Base-by-base conservation (phyloP, 2,329 filamentous ascomycete species). In the Alternaria tenuissima region DNA sequence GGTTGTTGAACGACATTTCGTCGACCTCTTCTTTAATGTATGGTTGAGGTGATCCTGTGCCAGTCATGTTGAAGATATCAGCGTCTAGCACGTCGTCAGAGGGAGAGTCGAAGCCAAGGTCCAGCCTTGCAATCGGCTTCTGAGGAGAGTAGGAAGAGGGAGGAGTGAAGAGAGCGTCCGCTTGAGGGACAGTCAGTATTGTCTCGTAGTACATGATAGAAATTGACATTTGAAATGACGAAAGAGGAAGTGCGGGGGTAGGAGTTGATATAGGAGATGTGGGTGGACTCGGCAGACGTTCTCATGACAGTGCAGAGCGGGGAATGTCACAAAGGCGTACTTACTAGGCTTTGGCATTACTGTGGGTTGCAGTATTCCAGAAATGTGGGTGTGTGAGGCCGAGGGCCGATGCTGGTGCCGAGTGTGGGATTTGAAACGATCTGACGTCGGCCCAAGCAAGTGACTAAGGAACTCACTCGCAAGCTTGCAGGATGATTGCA, bases 1-100 rank as follows among this genome's bases (percentile, higher is more conserved):
- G 72, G 64, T 77, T 80, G 34, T 85, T 82, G 79, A 85, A 89
- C 70, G 81, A 81, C 72, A 85, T 85, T 64, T 90, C 87, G 78
- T 89, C 86, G 62, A 87, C 85, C 76, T 91, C 88, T 79, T 85
- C 84, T 81, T 91, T 91, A 79, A 91, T 90, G 78, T 84, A 90
- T 55, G 87, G 85, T 72, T 84, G 83, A 61, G 81, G 80, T 64
- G 83, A 83, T 71, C 83, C 83, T 72, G 84, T 83, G 71, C 85
- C 82, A 67, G 82, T 82, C 85, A 88, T 88, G 65, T 71, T 79
- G 73, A 81, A 81, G 53, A 80, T 78, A 67, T 80, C 78, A 63
- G 75, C 73, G 71, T 80, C 79, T 72, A 81, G 69, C 54, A 70
- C 75, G 71, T 80, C 76, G 76, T 81, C 78, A 71, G 78, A 78